These are phyloP conservation scores for Amanita polypyramis DNA, from an alignment of 768 basidiomycete genomes.

Conservation along the genomic window DNA sequence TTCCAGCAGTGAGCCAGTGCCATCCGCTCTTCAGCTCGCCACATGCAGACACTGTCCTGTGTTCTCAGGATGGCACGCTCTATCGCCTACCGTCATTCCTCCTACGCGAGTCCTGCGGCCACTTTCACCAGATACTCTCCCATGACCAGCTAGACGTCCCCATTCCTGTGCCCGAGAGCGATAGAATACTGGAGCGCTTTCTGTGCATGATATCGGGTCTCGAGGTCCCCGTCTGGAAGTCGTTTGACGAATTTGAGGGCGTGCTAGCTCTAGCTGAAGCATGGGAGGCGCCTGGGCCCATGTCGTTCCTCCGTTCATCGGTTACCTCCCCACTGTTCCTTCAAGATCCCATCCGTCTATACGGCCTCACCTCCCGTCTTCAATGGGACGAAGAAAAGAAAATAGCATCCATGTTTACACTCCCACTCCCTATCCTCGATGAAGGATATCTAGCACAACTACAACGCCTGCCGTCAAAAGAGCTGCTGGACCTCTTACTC, in stretches of 20 bases:
- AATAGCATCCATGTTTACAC: constrained; percentile 29
- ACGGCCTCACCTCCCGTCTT: constrained; percentile 32
- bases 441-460: constrained; percentile 22
- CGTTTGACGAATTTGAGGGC: constrained; percentile 29
- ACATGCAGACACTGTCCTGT: constrained; percentile 32
- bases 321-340: constrained; percentile 32
- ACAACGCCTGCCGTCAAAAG: constrained; percentile 21
- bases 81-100: constrained; percentile 35
- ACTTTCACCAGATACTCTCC: constrained; percentile 37
- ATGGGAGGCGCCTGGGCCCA: constrained; percentile 34
- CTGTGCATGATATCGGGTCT: constrained; percentile 31
- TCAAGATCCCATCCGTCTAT: constrained; percentile 35
- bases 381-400: constrained; percentile 35
- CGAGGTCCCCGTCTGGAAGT: constrained; percentile 27
- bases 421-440: constrained; percentile 28
- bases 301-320: constrained; percentile 30
- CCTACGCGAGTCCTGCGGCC: constrained; percentile 26
- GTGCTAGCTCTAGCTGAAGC: constrained; percentile 31
- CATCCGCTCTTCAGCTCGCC: constrained; percentile 28
- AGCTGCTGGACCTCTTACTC: constrained; percentile 26
- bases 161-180: constrained; percentile 22
- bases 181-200: constrained; percentile 26
- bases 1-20: neutral
- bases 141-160: constrained; percentile 5
- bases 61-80: constrained; percentile 27